A percentile compares a stretch with the other conserved stretches of the same genome.
Conservation (phyloP, 1,284 basidiomycete species). For the Kalmanozyma brasiliensis region DNA sequence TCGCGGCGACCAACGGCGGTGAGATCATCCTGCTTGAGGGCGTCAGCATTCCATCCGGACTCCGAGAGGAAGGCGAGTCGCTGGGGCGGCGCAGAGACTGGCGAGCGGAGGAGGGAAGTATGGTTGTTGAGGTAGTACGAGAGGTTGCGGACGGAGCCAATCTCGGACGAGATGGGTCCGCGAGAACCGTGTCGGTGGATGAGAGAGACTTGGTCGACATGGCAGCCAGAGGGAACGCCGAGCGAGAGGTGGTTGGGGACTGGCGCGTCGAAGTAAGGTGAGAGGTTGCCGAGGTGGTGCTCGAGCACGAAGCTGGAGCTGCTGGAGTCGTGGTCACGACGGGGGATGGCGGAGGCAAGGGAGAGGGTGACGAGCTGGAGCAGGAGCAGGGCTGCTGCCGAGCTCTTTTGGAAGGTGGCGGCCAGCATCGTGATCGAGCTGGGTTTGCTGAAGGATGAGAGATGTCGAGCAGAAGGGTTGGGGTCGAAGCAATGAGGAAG, state of each 20-base stretch:
- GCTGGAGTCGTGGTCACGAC: not conserved
- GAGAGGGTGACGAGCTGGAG: constrained; percentile 21
- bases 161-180: constrained; percentile 30
- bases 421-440: constrained; percentile 9
- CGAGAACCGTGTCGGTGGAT: constrained; percentile 70
- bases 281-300: constrained; percentile 48
- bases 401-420: constrained; percentile 1
- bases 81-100: constrained; percentile 66
- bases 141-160: constrained; percentile 29
- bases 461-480: not conserved
- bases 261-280: constrained; percentile 69
- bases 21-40: constrained; percentile 70
- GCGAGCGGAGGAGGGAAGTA: constrained; percentile 62
- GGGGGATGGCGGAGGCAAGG: constrained; percentile 1
- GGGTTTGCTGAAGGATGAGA: not conserved
- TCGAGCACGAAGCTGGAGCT: constrained; percentile 11
- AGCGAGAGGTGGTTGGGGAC: constrained; percentile 65
- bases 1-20: constrained; percentile 70
- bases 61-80: constrained; percentile 68
- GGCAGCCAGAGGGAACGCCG: constrained; percentile 70
- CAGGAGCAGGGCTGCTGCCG: constrained; percentile 20
- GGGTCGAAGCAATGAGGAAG: not conserved
- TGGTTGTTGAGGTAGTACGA: constrained; percentile 65
- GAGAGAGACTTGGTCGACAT: constrained; percentile 71
- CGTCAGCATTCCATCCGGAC: constrained; percentile 68